A percentile compares a stretch with the other conserved stretches of the same genome.
These are phyloP conservation scores for Moricandia moricandioides DNA, from an alignment of 345 rosid genomes.

Conservation along the genomic window DNA sequence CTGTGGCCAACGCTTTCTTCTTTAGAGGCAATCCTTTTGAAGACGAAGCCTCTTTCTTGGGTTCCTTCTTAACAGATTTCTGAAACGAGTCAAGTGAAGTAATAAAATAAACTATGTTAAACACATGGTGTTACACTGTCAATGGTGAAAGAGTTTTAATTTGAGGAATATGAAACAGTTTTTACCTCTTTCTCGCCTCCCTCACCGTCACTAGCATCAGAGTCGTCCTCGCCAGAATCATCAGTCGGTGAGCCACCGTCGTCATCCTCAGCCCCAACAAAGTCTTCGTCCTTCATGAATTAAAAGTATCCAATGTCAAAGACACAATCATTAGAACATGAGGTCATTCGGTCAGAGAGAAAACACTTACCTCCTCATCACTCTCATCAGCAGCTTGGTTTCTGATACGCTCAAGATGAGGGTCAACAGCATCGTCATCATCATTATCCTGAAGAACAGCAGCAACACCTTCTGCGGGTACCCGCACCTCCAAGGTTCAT, in stretches of 20 bases:
- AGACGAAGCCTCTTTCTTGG: conserved; percentile 46
- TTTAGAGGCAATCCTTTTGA: conserved; percentile 52
- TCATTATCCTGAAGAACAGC: conserved; percentile 56
- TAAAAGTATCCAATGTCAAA: not conserved
- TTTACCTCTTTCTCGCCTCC: conserved; percentile 84
- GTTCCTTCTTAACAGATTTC: conserved; percentile 74
- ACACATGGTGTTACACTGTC: not conserved
- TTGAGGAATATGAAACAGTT: conserved; percentile 4
- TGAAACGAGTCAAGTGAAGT: conserved; percentile 29
- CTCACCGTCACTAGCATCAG: conserved; percentile 64
- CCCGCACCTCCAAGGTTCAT: conserved; percentile 80
- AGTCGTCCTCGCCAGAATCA: conserved; percentile 78
- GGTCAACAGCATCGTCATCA: conserved; percentile 89
- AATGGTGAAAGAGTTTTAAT: not conserved
- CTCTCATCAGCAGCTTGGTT: conserved; percentile 92
- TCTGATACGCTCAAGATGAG: conserved; percentile 86
- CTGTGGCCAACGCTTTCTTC: conserved; percentile 67
- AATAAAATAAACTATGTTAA: not conserved
- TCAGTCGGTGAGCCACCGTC: conserved; percentile 95
- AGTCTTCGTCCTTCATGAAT: conserved; percentile 81
- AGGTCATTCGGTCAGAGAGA: not conserved
- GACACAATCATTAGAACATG: conserved; percentile 1
- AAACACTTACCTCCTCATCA: conserved; percentile 71
- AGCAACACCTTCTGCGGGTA: conserved; percentile 62
- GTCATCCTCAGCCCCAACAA: conserved; percentile 67